These are phyloP conservation scores for Amoebophrya sp. DNA, from an alignment of 169 alveolate species.

Conservation along the genomic window DNA sequence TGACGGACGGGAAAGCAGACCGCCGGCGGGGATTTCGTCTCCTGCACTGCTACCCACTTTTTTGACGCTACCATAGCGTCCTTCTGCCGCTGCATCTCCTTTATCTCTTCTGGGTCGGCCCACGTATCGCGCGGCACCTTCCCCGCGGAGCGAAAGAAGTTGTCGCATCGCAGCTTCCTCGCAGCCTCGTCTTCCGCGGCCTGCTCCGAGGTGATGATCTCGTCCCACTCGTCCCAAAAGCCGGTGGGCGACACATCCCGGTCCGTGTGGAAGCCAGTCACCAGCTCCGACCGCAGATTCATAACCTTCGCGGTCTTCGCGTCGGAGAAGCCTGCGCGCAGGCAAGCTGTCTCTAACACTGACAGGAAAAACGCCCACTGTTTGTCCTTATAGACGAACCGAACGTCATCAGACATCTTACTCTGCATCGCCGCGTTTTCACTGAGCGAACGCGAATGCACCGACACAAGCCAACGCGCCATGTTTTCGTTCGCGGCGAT, in stretches of 20 bases:
- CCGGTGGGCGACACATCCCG: background rate
- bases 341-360: background rate
- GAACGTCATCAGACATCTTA: background rate
- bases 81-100: background rate
- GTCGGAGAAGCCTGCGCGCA: background rate
- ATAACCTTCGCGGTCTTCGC: background rate
- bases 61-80: background rate
- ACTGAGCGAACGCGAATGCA: background rate
- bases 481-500: background rate
- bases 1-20: background rate
- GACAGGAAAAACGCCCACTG: background rate
- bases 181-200: no score
- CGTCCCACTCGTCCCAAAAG: no score
- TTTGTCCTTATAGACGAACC: background rate
- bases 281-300: background rate
- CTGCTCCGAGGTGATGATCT: no score
- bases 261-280: background rate
- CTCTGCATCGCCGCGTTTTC: background rate
- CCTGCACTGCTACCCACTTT: background rate
- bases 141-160: no score
- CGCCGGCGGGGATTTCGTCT: background rate
- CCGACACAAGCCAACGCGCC: background rate
- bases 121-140: background rate
- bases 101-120: background rate
- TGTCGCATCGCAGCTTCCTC: no score